Evolutionary conservation across 2,329 filamentous ascomycete species (phyloP), one percentile per base, ranked within the genome.

Genomic region (Neurospora sp.): DNA sequence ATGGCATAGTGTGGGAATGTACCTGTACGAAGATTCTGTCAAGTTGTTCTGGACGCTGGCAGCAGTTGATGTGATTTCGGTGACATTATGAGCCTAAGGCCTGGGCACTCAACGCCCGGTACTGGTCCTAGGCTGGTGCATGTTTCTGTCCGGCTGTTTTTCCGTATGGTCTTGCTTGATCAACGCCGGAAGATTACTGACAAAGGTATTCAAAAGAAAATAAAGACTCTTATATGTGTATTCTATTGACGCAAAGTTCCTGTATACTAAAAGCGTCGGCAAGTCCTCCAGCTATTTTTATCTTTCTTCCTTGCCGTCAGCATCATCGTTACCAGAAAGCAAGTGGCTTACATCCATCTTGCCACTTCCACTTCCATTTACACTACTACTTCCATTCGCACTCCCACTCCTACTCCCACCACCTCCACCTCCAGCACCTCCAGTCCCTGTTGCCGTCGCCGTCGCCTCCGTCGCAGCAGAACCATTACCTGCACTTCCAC

Each of bases 341-440:
- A 76, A 39, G 40, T 72, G 71, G 19, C 71, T 73, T 7, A 75
- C 74, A 52, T 73, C 72, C 74, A 75, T 75, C 68, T 75, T 75
- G 2, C 73, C 72, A 39, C 62, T 43, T 11, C 40, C 58, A 17
- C 67, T 52, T 1, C 42, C 70, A 5, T 36, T 70, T n/a, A n/a
- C 72, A 39, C 62, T 43, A 8, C 40, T 42, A 17, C 67, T 52
- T 1, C 42, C 70, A 5, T 36, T 70, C 19, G 3, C 40, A 43
- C 40, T 43, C 40, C 39, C 70, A 7, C 19, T 23, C 19, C 19
- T 23, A 23, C 19, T 23, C 19, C 19, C 19, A 23, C 19, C 19
- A 23, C 42, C 42, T 40, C 2, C 39, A 40, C 39, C 17, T 40
- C 36, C 36, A 10, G n/a, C n/a, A n/a, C n/a, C n/a, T n/a, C n/a